These are phyloP conservation scores for Hemileccinum impolitum DNA, from an alignment of 768 basidiomycete species.

Conservation along the genomic window DNA sequence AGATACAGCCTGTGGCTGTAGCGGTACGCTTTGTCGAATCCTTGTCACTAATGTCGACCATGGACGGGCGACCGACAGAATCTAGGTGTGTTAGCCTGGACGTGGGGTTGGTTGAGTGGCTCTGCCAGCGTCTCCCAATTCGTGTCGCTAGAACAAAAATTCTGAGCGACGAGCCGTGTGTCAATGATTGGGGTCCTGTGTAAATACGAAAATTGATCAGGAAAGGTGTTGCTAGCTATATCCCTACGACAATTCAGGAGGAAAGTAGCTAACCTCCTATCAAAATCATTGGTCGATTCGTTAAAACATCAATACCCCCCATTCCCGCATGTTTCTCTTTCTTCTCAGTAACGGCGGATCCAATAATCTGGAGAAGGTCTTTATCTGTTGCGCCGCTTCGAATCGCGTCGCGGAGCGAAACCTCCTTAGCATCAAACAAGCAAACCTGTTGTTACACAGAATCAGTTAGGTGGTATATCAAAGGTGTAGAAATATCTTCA, in stretches of 20 bases:
- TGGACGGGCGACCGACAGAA: constrained; percentile 61
- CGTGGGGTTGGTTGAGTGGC: constrained; percentile 5
- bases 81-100: constrained; percentile 70
- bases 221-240: constrained; percentile 16
- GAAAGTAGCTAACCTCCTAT: constrained; percentile 83
- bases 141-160: not conserved
- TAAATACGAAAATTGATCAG: constrained; percentile 24
- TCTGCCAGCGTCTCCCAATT: constrained; percentile 24
- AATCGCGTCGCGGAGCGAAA: constrained; percentile 76
- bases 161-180: not conserved
- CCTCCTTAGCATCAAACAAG: constrained; percentile 79
- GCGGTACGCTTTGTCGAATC: constrained; percentile 58
- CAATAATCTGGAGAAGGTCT: constrained; percentile 57
- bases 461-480: constrained; percentile 2
- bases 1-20: constrained; percentile 73
- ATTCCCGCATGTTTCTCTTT: constrained; percentile 82
- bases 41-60: constrained; percentile 82
- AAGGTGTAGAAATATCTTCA: constrained; percentile 19
- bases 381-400: constrained; percentile 62
- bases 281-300: constrained; percentile 86
- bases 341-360: constrained; percentile 64
- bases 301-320: constrained; percentile 72
- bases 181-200: constrained; percentile 17
- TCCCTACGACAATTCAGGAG: constrained; percentile 17
- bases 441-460: constrained; percentile 56